A percentile compares a stretch with the other conserved stretches of the same genome.
Conservation (phyloP, 179 eudicot genomes). For the Spinacia oleracea region DNA sequence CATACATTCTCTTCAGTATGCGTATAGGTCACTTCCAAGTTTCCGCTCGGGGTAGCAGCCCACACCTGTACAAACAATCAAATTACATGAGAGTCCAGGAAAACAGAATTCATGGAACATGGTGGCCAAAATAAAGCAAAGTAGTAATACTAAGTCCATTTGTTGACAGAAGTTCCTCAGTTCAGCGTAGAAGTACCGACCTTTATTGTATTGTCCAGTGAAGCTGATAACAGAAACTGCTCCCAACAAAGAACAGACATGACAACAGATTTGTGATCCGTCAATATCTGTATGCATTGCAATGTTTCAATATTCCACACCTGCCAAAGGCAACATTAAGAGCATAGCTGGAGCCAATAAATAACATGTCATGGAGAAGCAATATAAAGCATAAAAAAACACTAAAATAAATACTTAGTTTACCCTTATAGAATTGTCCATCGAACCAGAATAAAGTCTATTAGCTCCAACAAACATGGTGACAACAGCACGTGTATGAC, state of each 20-base stretch:
- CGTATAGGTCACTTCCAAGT: slow-evolving; percentile 85
- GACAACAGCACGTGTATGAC: slow-evolving; percentile 77
- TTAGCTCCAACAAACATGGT: slow-evolving; percentile 85
- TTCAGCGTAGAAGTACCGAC: slow-evolving; percentile 33
- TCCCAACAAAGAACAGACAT: slow-evolving; percentile 99
- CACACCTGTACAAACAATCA: slow-evolving; percentile 59
- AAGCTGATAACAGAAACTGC: slow-evolving; percentile 81
- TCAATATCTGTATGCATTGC: slow-evolving; percentile 78
- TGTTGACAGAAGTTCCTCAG: background rate
- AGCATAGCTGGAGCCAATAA: slow-evolving; percentile 8
- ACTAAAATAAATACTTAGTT: slow-evolving; percentile 20
- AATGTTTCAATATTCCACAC: slow-evolving; percentile 93
- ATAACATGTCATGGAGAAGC: background rate
- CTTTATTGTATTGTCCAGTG: slow-evolving; percentile 85
- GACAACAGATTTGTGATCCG: slow-evolving; percentile 76
- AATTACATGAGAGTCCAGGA: background rate
- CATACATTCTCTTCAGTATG: slow-evolving; percentile 88
- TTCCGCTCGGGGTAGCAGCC: slow-evolving; percentile 80
- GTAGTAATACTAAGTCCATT: background rate
- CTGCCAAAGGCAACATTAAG: slow-evolving; percentile 37
- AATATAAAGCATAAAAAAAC: background rate
- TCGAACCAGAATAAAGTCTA: slow-evolving; percentile 91
- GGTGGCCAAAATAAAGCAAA: background rate
- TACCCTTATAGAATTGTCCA: slow-evolving; percentile 80
- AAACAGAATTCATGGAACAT: background rate